These are phyloP conservation scores for Moringa oleifera DNA, from an alignment of 345 rosid species.

Conservation along the genomic window DNA sequence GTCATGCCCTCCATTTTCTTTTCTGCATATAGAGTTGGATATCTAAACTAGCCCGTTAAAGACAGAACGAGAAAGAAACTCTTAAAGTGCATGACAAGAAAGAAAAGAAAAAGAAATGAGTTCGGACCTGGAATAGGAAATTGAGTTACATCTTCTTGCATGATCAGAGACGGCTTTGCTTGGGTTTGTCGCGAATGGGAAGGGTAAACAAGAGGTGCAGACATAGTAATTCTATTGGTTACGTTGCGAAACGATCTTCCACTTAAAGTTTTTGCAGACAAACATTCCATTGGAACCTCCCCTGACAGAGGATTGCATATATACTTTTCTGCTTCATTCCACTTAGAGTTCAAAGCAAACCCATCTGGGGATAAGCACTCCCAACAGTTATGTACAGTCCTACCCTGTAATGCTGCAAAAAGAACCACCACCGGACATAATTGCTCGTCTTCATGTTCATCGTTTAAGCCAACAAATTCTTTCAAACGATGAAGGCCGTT, in stretches of 20 bases:
- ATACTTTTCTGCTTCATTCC: conserved; percentile 98
- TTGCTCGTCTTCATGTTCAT: neutral
- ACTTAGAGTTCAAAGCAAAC: conserved; percentile 78
- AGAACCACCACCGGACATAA: neutral
- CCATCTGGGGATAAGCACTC: conserved; percentile 77
- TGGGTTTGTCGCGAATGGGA: conserved; percentile 27
- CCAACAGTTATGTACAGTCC: conserved; percentile 42
- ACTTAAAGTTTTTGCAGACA: conserved; percentile 75
- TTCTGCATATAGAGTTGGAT: conserved; percentile 31
- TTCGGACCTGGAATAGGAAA: conserved; percentile 38
- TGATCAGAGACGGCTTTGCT: conserved; percentile 25
- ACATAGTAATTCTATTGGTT: conserved; percentile 47
- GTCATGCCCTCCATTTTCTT: conserved; percentile 41
- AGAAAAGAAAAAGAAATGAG: neutral
- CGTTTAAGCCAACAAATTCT: neutral
- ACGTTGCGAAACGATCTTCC: conserved; percentile 64
- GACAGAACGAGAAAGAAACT: too few relatives aligned
- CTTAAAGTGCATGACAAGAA: neutral
- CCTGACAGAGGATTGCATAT: conserved; percentile 98
- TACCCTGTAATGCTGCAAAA: conserved; percentile 75
- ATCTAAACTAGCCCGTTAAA: too few relatives aligned
- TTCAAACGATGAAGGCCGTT: too few relatives aligned
- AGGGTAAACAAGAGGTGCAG: conserved; percentile 74
- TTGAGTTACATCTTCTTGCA: conserved; percentile 21
- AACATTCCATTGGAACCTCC: conserved; percentile 93